Conservation (phyloP, 2,329 filamentous ascomycete species). For the Teratosphaeria zuluensis region DNA sequence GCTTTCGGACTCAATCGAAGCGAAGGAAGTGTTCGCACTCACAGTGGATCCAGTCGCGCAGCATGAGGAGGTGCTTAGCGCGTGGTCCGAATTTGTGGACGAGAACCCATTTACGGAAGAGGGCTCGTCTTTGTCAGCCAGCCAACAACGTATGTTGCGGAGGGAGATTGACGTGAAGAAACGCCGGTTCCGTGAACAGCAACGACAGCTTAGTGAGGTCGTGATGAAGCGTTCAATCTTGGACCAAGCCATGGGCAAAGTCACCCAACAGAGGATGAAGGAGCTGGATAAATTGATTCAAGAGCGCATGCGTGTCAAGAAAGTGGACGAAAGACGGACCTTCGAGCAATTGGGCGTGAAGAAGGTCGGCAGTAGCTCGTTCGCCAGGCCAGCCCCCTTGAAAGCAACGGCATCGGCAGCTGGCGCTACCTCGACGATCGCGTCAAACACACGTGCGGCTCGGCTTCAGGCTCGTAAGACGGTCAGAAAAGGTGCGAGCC, state of each 20-base stretch:
- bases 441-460: not conserved
- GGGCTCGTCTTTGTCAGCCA: not conserved
- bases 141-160: not conserved
- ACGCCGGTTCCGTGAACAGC: not conserved
- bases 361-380: not conserved
- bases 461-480: not conserved
- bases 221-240: slow-evolving; percentile 2
- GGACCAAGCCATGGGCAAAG: slow-evolving; percentile 1
- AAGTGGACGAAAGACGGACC: not conserved
- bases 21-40: slow-evolving; percentile 1
- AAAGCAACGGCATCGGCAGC: not conserved
- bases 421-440: not conserved
- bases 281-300: not conserved
- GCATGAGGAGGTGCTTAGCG: not conserved
- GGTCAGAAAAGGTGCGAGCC: not conserved
- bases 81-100: not conserved
- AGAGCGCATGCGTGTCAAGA: slow-evolving; percentile 1
- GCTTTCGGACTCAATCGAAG: not conserved
- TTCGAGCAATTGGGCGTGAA: slow-evolving; percentile 5
- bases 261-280: not conserved
- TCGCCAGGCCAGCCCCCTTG: not conserved
- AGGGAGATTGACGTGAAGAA: not conserved
- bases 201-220: not conserved
- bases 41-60: not conserved
- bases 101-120: not conserved